Percentiles rank a stretch among this genome's conserved stretches.
phyloP scores from a whole-genome alignment of 768 basidiomycete genomes.

The Sutorius australiensis region DNA sequence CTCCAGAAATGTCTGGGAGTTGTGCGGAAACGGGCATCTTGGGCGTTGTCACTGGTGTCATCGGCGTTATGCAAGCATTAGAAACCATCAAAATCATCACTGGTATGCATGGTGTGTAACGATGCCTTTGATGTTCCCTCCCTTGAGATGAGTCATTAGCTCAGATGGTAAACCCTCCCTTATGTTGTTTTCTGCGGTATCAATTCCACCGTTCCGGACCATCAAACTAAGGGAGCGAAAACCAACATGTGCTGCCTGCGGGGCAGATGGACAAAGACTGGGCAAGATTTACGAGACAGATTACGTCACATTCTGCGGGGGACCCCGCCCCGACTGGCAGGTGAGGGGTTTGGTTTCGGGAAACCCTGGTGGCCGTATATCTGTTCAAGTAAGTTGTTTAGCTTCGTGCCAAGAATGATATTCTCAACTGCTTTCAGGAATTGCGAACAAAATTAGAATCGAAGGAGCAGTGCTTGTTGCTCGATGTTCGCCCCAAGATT shows the following conservation, averaged over 20 bases:
- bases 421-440: constrained; percentile 39
- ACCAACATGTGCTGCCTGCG: constrained; percentile 73
- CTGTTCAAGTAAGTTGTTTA: constrained; percentile 36
- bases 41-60: constrained; percentile 84
- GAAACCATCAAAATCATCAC: constrained; percentile 80
- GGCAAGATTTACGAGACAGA: constrained; percentile 56
- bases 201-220: constrained; percentile 67
- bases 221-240: constrained; percentile 78
- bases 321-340: constrained; percentile 63
- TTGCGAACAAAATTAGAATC: constrained; percentile 38
- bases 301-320: constrained; percentile 87
- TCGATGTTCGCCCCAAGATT: constrained; percentile 76
- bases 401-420: not conserved
- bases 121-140: not conserved
- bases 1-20: constrained; percentile 57
- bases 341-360: constrained; percentile 46
- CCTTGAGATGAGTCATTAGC: constrained; percentile 3
- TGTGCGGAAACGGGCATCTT: constrained; percentile 90
- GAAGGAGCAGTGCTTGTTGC: constrained; percentile 35
- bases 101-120: constrained; percentile 56
- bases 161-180: constrained; percentile 61
- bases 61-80: constrained; percentile 85
- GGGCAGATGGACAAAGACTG: constrained; percentile 40
- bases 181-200: constrained; percentile 71
- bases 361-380: constrained; percentile 40